A percentile compares a stretch with the other conserved stretches of the same genome.
Evolutionary conservation across 805 yeast genomes (phyloP).

Genomic region (Saccharomycopsis microspora): DNA sequence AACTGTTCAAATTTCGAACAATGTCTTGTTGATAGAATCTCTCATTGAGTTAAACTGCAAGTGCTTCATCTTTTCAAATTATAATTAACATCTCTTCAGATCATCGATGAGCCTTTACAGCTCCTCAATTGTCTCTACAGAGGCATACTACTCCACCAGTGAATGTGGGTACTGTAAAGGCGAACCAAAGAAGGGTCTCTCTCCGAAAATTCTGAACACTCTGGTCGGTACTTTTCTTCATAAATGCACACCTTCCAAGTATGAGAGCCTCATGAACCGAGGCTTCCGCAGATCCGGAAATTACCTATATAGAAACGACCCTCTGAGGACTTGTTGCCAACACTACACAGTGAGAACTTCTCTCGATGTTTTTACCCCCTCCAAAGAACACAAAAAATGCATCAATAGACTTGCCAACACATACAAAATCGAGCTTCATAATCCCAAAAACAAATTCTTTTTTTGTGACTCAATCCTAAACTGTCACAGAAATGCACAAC

Average conservation of each 20-base stretch:
- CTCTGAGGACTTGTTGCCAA: constrained; percentile 65
- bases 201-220: not conserved
- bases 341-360: constrained; percentile 66
- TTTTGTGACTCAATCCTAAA: constrained; percentile 4
- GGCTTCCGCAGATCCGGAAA: constrained; percentile 77
- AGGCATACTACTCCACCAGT: constrained; percentile 1
- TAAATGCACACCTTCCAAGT: constrained; percentile 25
- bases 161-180: constrained; percentile 13
- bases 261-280: constrained; percentile 54
- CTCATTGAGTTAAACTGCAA: no score
- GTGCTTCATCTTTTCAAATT: no score
- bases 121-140: not conserved
- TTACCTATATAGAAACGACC: constrained; percentile 56
- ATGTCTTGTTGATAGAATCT: no score
- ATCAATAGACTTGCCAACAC: constrained; percentile 47
- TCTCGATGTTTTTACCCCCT: constrained; percentile 28
- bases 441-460: constrained; percentile 13
- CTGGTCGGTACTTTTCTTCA: constrained; percentile 6
- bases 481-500: constrained; percentile 15
- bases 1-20: no score
- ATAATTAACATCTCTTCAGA: no score
- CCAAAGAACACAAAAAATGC: constrained; percentile 57
- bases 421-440: constrained; percentile 19
- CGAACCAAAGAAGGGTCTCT: not conserved
- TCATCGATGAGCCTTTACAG: no score